phyloP scores from a whole-genome alignment of 2,329 filamentous ascomycete species.

The Stagonosporopsis vannaccii region DNA sequence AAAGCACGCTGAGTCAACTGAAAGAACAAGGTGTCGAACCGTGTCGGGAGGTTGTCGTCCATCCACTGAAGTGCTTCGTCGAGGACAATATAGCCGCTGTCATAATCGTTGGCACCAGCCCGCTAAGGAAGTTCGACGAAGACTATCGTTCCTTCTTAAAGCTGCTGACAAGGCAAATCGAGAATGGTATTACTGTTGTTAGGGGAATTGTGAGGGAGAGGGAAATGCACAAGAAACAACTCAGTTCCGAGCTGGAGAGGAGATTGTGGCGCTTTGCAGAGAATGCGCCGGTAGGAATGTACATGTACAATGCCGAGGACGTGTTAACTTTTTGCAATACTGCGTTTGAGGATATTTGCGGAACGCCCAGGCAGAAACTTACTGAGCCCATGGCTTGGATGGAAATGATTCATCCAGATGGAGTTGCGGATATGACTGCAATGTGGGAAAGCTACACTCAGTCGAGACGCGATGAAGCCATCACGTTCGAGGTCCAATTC shows the following conservation, averaged over 20 bases:
- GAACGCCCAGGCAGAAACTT: conserved; percentile 64
- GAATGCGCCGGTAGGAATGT: conserved; percentile 82
- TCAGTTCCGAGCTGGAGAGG: conserved; percentile 74
- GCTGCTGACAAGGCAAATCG: conserved; percentile 74
- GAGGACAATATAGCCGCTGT: conserved; percentile 77
- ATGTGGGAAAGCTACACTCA: conserved; percentile 5
- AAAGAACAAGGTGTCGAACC: conserved; percentile 78
- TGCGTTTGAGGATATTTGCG: conserved; percentile 71
- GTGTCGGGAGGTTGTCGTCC: conserved; percentile 74
- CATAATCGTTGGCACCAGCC: conserved; percentile 77
- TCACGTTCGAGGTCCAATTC: conserved; percentile 77
- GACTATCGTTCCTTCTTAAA: conserved; percentile 80
- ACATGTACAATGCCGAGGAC: conserved; percentile 74
- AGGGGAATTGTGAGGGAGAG: conserved; percentile 83
- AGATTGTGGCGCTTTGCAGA: conserved; percentile 84
- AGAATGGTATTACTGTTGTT: conserved; percentile 70
- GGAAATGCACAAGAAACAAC: conserved; percentile 75
- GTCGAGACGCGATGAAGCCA: conserved; percentile 46
- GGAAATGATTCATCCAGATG: conserved; percentile 64
- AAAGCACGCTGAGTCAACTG: conserved; percentile 46
- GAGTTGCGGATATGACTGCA: conserved; percentile 53
- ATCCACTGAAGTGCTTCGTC: conserved; percentile 77
- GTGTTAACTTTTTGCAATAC: conserved; percentile 80
- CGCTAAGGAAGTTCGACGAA: conserved; percentile 76
- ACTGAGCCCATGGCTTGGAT: conserved; percentile 73